Evolutionary conservation across 179 eudicot species (phyloP).

Genomic region (Silene vulgaris): DNA sequence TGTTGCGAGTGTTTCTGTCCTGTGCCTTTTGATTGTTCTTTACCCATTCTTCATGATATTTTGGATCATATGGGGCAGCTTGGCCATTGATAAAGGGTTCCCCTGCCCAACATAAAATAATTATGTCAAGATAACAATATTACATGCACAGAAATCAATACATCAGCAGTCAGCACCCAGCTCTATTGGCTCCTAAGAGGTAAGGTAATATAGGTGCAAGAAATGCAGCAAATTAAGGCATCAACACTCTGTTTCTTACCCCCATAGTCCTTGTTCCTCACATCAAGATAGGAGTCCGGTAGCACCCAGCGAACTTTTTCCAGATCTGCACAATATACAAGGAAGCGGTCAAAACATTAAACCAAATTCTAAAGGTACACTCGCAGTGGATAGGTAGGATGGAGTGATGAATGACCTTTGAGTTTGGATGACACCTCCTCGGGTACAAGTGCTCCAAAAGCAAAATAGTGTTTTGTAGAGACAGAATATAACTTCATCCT

Average conservation of each 20-base stretch:
- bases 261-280: slow-evolving; percentile 84
- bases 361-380: not conserved
- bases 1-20: slow-evolving; percentile 63
- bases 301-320: slow-evolving; percentile 78
- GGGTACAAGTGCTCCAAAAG: slow-evolving; percentile 85
- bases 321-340: slow-evolving; percentile 42
- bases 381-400: not conserved
- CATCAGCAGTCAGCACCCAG: not conserved
- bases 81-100: slow-evolving; percentile 86
- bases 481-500: slow-evolving; percentile 89
- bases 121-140: not conserved
- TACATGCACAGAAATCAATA: not conserved
- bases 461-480: slow-evolving; percentile 73
- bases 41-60: slow-evolving; percentile 91
- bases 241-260: slow-evolving; percentile 38
- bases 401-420: slow-evolving; percentile 46
- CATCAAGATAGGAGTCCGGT: slow-evolving; percentile 92
- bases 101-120: slow-evolving; percentile 38
- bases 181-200: not conserved
- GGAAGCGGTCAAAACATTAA: not conserved
- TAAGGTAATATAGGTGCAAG: not conserved
- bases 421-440: slow-evolving; percentile 72
- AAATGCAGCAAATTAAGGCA: too few relatives aligned
- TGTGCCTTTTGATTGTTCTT: slow-evolving; percentile 77
- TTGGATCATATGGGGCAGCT: slow-evolving; percentile 92